These are phyloP conservation scores for Coemansia furcata DNA, from an alignment of 192 early-diverging fungal genomes.

Conservation along the genomic window DNA sequence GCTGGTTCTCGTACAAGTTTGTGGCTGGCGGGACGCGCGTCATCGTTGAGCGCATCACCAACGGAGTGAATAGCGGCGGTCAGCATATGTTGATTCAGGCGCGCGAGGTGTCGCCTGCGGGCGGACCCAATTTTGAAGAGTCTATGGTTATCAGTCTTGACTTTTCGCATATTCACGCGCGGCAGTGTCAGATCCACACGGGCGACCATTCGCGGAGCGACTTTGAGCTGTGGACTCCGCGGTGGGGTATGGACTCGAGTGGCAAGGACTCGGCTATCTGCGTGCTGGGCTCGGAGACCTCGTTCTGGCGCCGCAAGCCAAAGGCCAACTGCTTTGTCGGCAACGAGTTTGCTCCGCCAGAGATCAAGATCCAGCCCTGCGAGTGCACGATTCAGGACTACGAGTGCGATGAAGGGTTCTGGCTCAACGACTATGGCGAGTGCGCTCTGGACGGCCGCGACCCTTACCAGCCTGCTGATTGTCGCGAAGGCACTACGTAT, in stretches of 20 bases:
- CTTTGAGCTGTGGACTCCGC: conserved; percentile 85
- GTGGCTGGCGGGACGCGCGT: conserved; percentile 53
- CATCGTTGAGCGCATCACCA: conserved; percentile 59
- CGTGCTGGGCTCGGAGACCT: conserved; percentile 57
- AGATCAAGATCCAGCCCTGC: conserved; percentile 58
- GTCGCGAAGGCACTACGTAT: conserved; percentile 65
- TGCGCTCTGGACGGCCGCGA: conserved; percentile 72
- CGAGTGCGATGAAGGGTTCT: conserved; percentile 88
- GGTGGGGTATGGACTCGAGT: conserved; percentile 19
- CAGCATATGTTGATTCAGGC: conserved; percentile 75
- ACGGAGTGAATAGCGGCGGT: conserved; percentile 63
- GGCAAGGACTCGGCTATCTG: conserved; percentile 66
- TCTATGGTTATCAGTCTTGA: conserved; percentile 58
- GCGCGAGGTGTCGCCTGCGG: conserved; percentile 19
- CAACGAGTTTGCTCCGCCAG: conserved; percentile 58
- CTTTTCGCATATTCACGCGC: conserved; percentile 51
- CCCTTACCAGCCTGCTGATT: conserved; percentile 70
- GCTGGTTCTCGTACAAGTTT: conserved; percentile 68
- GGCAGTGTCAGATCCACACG: conserved; percentile 54
- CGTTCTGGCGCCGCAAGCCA: conserved; percentile 74
- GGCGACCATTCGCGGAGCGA: conserved; percentile 63
- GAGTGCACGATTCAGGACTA: conserved; percentile 76
- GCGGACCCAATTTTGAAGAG: conserved; percentile 20
- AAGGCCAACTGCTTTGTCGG: conserved; percentile 69
- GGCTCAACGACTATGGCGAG: conserved; percentile 62